Evolutionary conservation across 2,329 filamentous ascomycete genomes (phyloP), one percentile per base, ranked within the genome.

Genomic region (Monilinia laxa): DNA sequence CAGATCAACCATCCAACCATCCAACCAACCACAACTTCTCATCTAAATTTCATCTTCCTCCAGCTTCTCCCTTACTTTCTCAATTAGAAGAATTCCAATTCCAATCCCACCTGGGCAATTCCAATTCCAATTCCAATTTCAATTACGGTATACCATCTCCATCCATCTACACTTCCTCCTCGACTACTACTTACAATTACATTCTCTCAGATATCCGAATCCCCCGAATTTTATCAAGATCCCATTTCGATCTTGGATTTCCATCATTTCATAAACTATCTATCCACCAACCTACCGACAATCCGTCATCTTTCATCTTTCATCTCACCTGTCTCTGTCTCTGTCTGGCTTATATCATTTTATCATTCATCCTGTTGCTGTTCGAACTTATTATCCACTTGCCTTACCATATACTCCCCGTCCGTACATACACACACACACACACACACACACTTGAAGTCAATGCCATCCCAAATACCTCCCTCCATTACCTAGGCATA

Each of bases 21-120:
- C 62, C 62, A 64, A 51, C 62, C 62, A 64, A 64, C 62, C 62
- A 64, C 16, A 64, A 58, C 42, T 58, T 58, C 45, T 64, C 38
- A 42, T 54, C 28, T 23, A 16, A 47, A 55, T 23, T 47, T 45
- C 18, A 47, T 60, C 63, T 53, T 62, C 59, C 16, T 53, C 51
- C 14, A 16, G 28, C 28, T 40, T 28, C 63, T 65, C 55, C 54
- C 55, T 59, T 65, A 65, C 63, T 60, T 60, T 59, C 55, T 23
- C 31, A 65, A 60, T 60, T 65, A 65, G 52, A 65, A 65, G 42
- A 60, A 42, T 54, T 40, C 25, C 62, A 65, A 52, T 51, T 52
- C 57, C 28, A 35, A 60, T 51, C 20, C 6, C 20, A 60, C 38
- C 38, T 28, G 28, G 28, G 28, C 38, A 40, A 40, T 40, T 7